Conservation (phyloP, 129 eudicot genomes). For the Chrysanthemum lavandulifolium region DNA sequence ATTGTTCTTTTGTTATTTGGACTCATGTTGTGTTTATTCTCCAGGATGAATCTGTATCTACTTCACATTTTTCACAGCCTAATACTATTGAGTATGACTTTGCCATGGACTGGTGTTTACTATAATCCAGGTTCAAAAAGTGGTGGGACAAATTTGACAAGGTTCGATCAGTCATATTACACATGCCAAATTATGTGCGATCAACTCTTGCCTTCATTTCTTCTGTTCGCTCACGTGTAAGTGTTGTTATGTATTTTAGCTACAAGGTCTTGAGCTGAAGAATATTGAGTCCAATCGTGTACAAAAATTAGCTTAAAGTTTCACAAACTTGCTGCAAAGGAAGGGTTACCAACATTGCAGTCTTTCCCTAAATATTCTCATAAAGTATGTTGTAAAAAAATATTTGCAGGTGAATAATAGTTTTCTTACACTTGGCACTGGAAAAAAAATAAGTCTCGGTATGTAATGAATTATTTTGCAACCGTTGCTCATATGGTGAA, state of each 20-base stretch:
- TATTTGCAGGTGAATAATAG: no score
- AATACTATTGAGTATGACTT: slow-evolving; percentile 88
- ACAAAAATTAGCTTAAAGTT: slow-evolving; percentile 40
- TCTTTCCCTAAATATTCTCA: background rate
- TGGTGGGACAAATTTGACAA: slow-evolving; percentile 54
- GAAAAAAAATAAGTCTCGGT: no score
- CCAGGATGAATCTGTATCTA: slow-evolving; percentile 82
- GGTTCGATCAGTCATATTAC: slow-evolving; percentile 43
- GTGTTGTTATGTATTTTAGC: slow-evolving; percentile 28
- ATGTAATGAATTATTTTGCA: no score
- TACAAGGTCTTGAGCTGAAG: slow-evolving; percentile 44
- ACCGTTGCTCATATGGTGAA: no score
- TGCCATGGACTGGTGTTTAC: slow-evolving; percentile 82
- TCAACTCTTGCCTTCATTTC: background rate
- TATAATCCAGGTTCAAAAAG: slow-evolving; percentile 46
- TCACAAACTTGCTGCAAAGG: slow-evolving; percentile 1
- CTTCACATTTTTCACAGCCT: slow-evolving; percentile 85
- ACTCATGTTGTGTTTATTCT: slow-evolving; percentile 20
- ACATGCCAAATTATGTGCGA: background rate
- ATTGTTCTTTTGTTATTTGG: background rate
- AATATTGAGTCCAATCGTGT: slow-evolving; percentile 33
- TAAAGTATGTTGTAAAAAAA: slow-evolving; percentile 8
- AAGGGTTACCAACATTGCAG: slow-evolving; percentile 20
- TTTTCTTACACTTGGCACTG: no score
- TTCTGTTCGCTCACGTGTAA: background rate